Evolutionary conservation across 1,139 yeast genomes (phyloP), one percentile per base, ranked within the genome.

Genomic region (Blastobotrys indianensis): DNA sequence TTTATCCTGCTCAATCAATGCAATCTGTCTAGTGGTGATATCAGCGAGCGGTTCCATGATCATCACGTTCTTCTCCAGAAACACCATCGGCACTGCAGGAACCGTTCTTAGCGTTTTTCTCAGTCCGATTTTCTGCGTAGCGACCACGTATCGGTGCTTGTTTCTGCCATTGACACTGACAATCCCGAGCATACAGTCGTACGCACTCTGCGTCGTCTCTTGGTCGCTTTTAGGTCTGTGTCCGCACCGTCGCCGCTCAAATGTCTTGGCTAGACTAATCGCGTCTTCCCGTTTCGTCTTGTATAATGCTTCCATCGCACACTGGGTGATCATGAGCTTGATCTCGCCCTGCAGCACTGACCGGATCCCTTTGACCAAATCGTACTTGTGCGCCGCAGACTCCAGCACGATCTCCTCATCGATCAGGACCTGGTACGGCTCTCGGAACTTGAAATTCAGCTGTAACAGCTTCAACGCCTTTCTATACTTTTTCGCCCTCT

Each of bases 311-410:
- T 87, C 87, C 74, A 94, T 86, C 58, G 95, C 85, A 61, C 98
- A 94, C 66, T 92, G 98, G 1, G 98, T 87, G 45, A 94, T 85
- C 94, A 92, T 73, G n/a, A 88, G 87, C 61, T 92, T 92, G 39
- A 82, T 77, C 59, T 85, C 90, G 5, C 82, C 86, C 62, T 90
- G 97, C 8, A 90, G 70, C 0, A 96, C 87, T 52, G 94, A 72
- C 48, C 77, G 72, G 36, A 92, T 68, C n/a, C 94, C 95, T 60
- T 84, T 85, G 13, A 70, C 71, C 23, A 92, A 66, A 62, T 90
- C 90, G 62, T 77, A 85, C 44, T 82, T 80, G 17, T 85, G 75
- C 49, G 75, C 72, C 48, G 76, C 76, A 46, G 92, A 79, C 42
- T 78, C 80, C 39, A 78, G 64, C 4, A 92, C 77, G 17, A 90